These are phyloP conservation scores for Lactarius vividus DNA, from an alignment of 768 basidiomycete species.

Conservation along the genomic window DNA sequence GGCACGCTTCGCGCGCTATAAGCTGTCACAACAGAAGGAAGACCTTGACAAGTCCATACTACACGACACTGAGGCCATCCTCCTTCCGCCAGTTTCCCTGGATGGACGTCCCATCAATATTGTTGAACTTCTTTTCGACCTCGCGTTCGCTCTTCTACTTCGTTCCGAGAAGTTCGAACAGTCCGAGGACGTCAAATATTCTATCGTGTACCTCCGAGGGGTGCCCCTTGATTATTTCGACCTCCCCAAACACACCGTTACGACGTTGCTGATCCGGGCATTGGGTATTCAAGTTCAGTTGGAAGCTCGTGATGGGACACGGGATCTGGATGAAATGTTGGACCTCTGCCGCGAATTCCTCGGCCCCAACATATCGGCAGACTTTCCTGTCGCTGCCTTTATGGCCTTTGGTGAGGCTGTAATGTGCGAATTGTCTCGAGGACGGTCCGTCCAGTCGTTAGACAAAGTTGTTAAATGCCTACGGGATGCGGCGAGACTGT, in stretches of 20 bases:
- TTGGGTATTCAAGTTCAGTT: not conserved
- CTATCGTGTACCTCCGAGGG: not conserved
- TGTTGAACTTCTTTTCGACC: not conserved
- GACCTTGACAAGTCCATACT: not conserved
- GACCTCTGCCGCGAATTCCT: constrained; percentile 1
- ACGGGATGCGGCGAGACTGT: not conserved
- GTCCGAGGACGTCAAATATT: not conserved
- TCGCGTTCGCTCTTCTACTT: not conserved
- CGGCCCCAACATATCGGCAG: not conserved
- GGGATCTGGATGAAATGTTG: not conserved
- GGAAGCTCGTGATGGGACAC: not conserved
- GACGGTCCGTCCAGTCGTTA: not conserved
- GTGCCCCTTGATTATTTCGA: not conserved
- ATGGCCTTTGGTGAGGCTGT: not conserved
- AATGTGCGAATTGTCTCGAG: not conserved
- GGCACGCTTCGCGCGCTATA: too few relatives aligned
- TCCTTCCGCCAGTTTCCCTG: not conserved
- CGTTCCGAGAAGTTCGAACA: not conserved
- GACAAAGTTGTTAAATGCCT: not conserved
- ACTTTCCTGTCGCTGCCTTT: not conserved
- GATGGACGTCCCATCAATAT: not conserved
- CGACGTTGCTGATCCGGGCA: not conserved
- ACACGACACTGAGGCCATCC: not conserved
- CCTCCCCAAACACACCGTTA: not conserved
- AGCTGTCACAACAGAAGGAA: too few relatives aligned